Base-by-base conservation (phyloP, 257 asterid genomes). In the Solanum chaucha region DNA sequence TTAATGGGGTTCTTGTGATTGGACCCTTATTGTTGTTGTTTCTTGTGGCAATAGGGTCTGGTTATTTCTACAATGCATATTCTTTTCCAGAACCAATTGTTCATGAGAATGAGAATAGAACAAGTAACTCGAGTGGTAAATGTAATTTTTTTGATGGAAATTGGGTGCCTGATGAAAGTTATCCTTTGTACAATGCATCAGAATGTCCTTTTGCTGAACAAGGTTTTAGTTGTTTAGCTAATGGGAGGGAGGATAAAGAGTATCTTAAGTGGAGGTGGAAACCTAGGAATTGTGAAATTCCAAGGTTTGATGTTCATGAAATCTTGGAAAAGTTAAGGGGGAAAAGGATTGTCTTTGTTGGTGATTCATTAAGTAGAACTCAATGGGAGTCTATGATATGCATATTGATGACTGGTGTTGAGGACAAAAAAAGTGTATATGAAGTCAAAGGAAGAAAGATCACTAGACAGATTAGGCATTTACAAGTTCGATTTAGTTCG, bases 381-480 rank as follows among this genome's bases (percentile, higher is more conserved):
- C 99, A 96, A 38, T 96, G 99, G 98, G 99, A 96, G 87, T 96
- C 99, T 13, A 93, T 95, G 98, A 89, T 95, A 75, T 96, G 99
- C 86, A 93, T 95, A 97, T 89, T 96, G 38, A 95, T 94, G 98
- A 92, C 90, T 59, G 98, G 98, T 12, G 89, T 96, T 20, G 92
- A 94, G 90, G 97, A 94, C 87, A 93, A 91, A 88, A 90, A 82
- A 20, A 92, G 94, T 89, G 99, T 95, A 68, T 95, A 91, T 90
- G 99, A 95, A 89, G 89, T 94, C 58, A 95, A 94, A 84, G 95
- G 98, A 74, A 94, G 91, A 82, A 92, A 88, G 94, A 96, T 96
- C 91, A 93, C 96, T 24, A 96, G 92, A 92, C 96, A 91, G 92
- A 93, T 88, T 85, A 90, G 98, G 93, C 90, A 93, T 93, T 91